phyloP scores from a whole-genome alignment of 371 early-diverging fungal genomes.

The Mucor irregularis region DNA sequence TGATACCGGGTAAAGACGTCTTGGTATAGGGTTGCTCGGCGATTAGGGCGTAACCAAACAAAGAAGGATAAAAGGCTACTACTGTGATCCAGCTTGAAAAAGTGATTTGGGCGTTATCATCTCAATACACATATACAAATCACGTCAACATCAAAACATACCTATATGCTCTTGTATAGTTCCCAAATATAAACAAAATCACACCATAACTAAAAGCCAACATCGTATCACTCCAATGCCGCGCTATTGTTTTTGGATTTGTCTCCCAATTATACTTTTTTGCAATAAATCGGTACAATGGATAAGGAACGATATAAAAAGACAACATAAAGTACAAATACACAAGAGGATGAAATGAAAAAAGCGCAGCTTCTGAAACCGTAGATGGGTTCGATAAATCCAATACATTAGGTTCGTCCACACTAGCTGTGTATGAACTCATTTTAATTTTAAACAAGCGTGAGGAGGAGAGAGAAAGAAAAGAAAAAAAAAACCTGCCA shows the following conservation, averaged over 20 bases:
- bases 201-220: conserved; percentile 59
- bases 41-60: conserved; percentile 66
- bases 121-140: background rate
- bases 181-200: conserved; percentile 82
- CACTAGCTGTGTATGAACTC: conserved; percentile 1
- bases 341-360: conserved; percentile 53
- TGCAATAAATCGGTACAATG: conserved; percentile 56
- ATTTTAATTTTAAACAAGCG: background rate
- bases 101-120: no score
- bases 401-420: background rate
- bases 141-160: conserved; percentile 18
- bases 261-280: conserved; percentile 67
- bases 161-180: conserved; percentile 72
- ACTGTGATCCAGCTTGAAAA: conserved; percentile 65
- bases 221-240: conserved; percentile 68
- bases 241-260: conserved; percentile 58
- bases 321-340: conserved; percentile 58
- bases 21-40: conserved; percentile 75
- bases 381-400: conserved; percentile 3
- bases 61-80: conserved; percentile 71
- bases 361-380: conserved; percentile 30
- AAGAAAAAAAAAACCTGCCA: background rate
- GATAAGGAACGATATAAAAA: conserved; percentile 59
- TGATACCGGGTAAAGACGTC: conserved; percentile 69
- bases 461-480: conserved; percentile 2